Evolutionary conservation across 2,329 filamentous ascomycete genomes (phyloP).

Genomic region (Aspergillus uvarum): DNA sequence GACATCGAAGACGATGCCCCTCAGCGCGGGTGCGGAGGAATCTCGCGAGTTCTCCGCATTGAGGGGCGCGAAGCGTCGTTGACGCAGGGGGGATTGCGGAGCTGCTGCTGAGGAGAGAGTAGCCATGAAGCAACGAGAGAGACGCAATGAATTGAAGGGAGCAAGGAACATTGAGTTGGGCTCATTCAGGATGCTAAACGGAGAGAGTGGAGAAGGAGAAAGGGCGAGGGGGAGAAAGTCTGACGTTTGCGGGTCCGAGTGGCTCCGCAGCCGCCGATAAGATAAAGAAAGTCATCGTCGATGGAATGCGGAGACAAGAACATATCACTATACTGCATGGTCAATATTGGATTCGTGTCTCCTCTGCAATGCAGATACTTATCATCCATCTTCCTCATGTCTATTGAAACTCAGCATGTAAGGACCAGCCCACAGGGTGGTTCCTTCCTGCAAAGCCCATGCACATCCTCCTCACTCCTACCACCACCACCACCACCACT

Average conservation of each 20-base stretch:
- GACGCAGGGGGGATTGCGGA: constrained; percentile 25
- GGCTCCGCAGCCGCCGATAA: constrained; percentile 2
- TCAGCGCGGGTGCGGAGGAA: constrained; percentile 46
- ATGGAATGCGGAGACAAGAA: not conserved
- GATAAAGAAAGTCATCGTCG: not conserved
- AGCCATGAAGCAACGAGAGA: constrained; percentile 20
- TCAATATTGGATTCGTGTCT: no score
- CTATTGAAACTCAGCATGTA: not conserved
- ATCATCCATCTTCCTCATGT: not conserved
- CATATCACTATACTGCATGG: no score
- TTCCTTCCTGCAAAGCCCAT: not conserved
- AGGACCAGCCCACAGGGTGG: not conserved
- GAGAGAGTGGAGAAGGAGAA: not conserved
- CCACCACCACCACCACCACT: not conserved
- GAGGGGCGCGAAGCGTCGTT: constrained; percentile 53
- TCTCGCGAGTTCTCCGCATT: constrained; percentile 30
- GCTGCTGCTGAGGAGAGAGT: constrained; percentile 11
- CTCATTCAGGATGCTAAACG: not conserved
- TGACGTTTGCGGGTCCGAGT: not conserved
- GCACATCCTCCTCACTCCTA: not conserved
- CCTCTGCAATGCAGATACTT: no score
- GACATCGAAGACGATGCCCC: constrained; percentile 80
- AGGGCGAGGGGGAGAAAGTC: not conserved
- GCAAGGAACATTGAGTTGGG: not conserved
- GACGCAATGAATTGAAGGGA: not conserved